Conservation (phyloP, 192 early-diverging fungal genomes). For the Coemansia sp. region DNA sequence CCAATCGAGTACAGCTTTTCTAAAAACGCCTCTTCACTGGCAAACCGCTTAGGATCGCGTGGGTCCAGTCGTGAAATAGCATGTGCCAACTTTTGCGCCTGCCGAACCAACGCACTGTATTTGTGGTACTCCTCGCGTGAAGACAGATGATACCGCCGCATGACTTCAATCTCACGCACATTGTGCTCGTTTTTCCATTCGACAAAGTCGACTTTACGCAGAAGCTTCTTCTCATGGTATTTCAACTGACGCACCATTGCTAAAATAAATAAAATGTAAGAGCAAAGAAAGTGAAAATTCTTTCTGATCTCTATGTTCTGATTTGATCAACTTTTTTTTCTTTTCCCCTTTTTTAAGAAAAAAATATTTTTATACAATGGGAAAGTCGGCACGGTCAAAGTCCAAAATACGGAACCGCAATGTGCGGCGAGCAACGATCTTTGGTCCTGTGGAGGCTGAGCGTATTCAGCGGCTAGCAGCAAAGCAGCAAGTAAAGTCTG, state of each 20-base stretch:
- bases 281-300: conserved; percentile 2
- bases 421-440: conserved; percentile 29
- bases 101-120: conserved; percentile 80
- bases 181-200: conserved; percentile 84
- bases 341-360: not conserved
- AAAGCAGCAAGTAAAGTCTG: conserved; percentile 24
- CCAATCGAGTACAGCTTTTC: conserved; percentile 87
- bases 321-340: not conserved
- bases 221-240: conserved; percentile 92
- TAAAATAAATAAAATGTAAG: not conserved
- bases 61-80: conserved; percentile 81
- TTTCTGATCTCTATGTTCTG: not conserved
- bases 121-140: conserved; percentile 77
- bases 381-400: conserved; percentile 46
- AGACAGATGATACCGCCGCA: conserved; percentile 84
- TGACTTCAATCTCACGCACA: conserved; percentile 79
- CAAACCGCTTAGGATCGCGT: conserved; percentile 72
- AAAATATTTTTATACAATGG: conserved; percentile 15
- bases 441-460: conserved; percentile 41
- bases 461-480: conserved; percentile 48
- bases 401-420: conserved; percentile 46
- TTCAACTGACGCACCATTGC: conserved; percentile 72
- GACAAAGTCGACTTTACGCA: conserved; percentile 94
- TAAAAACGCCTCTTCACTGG: conserved; percentile 74
- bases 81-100: conserved; percentile 79